phyloP scores from a whole-genome alignment of 805 yeast genomes.

The Candida boleticola region DNA sequence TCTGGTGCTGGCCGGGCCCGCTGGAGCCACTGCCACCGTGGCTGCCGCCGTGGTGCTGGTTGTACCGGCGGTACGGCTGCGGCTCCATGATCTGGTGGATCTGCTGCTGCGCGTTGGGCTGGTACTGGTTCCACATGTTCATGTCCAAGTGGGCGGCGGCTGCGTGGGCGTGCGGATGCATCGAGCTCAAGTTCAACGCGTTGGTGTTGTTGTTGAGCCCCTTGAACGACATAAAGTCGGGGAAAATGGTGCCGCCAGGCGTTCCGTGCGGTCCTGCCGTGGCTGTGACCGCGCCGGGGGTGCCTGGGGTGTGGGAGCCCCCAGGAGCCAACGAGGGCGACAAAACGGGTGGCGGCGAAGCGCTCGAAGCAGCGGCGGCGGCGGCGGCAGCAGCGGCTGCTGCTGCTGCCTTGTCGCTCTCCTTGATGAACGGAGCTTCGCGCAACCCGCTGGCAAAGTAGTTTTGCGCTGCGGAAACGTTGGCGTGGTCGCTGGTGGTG shows the following conservation, averaged over 20 bases:
- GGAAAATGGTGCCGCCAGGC: background rate
- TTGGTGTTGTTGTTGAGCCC: slow-evolving; percentile 1
- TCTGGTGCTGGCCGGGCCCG: background rate
- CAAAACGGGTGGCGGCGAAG: background rate
- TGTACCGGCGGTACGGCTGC: background rate
- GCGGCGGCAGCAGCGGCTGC: background rate
- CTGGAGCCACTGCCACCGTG: background rate
- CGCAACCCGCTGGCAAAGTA: slow-evolving; percentile 5
- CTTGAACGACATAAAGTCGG: slow-evolving; percentile 5
- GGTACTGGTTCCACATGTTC: slow-evolving; percentile 5
- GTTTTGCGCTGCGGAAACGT: background rate
- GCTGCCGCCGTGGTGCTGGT: background rate
- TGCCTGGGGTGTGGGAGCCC: background rate
- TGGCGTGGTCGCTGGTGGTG: background rate
- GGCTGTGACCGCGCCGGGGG: background rate
- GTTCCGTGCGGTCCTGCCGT: background rate
- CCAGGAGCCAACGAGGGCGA: background rate
- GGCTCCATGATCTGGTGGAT: background rate
- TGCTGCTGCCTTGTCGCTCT: background rate
- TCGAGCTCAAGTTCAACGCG: slow-evolving; percentile 3
- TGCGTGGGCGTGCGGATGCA: background rate
- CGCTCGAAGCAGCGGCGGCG: background rate
- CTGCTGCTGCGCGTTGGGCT: background rate
- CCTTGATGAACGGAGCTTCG: slow-evolving; percentile 6
- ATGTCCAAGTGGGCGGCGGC: background rate